Base-by-base conservation (phyloP, 108 stramenopile species). In the Skeletonema tropicum region DNA sequence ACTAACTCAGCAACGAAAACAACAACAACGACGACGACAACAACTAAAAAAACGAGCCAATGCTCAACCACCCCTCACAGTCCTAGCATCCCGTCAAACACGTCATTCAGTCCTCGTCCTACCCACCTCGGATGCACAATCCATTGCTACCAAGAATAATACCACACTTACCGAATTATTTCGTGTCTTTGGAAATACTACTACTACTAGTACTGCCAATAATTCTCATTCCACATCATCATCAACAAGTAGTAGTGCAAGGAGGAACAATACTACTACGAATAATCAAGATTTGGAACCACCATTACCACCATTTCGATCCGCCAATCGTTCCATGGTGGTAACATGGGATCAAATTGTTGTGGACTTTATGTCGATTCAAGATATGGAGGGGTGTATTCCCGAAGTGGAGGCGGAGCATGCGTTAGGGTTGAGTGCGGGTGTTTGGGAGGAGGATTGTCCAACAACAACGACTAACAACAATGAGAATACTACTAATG, bases 71-170 rank as follows among this genome's bases (percentile, higher is more conserved):
- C 58, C 61, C 21, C 33, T 67, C n/a, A 48, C 69, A 32, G 46
- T 86, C 19, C 67, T 95, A 26, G 88, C 94, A 6, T 58, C 73
- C 25, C 87, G 90, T 31, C 94, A 95, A 83, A 78, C 85, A 10
- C 88, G 76, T 32, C 68, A 92, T 38, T 85, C 90, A 3, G 77
- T 95, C 31, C 75, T 95, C 13, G 66, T 95, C n/a, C 39, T 95
- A 6, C 83, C 90, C 52, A 92, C 94, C 13, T 87, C 92, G 68
- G 60, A 74, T 6, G 90, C 94, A 5, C 76, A 91, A 66, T 55
- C 66, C 32, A 59, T 94, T 60, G 91, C 91, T 14, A 71, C 83
- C 76, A 92, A 90, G 64, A 94, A 94, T 71, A 82, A 86, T 25
- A 70, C 92, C 48, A 87, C 84, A 26, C 68, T 94, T n/a, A 49